Base-by-base conservation (phyloP, 257 asterid species). In the Plantago ovata region DNA sequence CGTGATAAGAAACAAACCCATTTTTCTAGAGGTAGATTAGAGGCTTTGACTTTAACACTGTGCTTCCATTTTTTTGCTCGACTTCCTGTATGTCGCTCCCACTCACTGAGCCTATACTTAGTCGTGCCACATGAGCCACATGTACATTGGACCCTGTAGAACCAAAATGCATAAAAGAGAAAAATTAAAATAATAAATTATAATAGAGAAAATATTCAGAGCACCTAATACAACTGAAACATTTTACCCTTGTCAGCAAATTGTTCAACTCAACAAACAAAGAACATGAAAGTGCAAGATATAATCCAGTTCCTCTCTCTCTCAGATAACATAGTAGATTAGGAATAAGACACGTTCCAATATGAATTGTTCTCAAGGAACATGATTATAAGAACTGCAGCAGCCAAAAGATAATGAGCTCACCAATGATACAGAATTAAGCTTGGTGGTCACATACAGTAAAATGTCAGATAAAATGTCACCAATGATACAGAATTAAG, bases 41-140 rank as follows among this genome's bases (percentile, higher is more conserved):
- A 64, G 60, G 67, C 89, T 78, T 86, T 89, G 75, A 89, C 80
- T 86, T 81, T 93, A 53, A 93, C 91, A 66, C 97, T 93, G 69
- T 70, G 80, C 81, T 93, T 93, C 99, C 99, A 93, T 68, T 93
- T 93, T 73, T 93, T 93, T 10, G 99, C 97, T 77, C 97, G 78
- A 67, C 86, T 86, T 40, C 99, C 99, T 22, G 97, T 89, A 74
- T 93, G 99, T 13, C 81, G 74, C 68, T 93, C 99, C 99, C 99
- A 93, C 79, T 86, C 94, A 75, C 82, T 67, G 60, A 84, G 95
- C 58, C 82, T 76, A 67, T 61, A 84, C 60, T 86, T 86, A 76
- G 63, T 74, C 52, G 79, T 63, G 67, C 94, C 99, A 48, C 99
- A 93, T 23, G 86, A 79, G 65, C 89, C 94, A 65, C 99, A 93